Conservation (phyloP, 352 stramenopile species). For the Globisporangium splendens region DNA sequence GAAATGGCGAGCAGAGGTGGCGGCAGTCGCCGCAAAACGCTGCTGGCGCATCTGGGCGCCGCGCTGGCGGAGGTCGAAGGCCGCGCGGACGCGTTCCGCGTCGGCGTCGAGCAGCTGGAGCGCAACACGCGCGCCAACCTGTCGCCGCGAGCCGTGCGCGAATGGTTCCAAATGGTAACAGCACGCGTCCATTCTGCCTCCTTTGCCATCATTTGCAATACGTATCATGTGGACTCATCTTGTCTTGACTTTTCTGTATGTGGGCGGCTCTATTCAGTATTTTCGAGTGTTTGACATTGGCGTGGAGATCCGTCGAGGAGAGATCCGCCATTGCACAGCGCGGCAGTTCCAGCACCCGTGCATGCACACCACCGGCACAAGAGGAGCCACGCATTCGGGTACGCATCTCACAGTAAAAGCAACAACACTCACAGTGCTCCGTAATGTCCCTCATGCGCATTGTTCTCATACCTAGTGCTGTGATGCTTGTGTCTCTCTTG, state of each 20-base stretch:
- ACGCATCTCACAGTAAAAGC: background rate
- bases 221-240: background rate
- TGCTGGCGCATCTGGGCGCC: slow-evolving; percentile 41
- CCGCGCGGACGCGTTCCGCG: slow-evolving; percentile 26
- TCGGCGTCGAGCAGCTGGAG: slow-evolving; percentile 49
- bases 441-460: too few species aligned
- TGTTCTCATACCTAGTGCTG: too few species aligned
- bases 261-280: slow-evolving; percentile 30
- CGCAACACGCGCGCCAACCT: slow-evolving; percentile 27
- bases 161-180: slow-evolving; percentile 68
- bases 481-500: too few species aligned
- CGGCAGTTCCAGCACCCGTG: slow-evolving; percentile 33
- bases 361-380: slow-evolving; percentile 62
- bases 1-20: background rate
- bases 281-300: slow-evolving; percentile 60
- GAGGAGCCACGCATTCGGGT: slow-evolving; percentile 57
- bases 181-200: background rate
- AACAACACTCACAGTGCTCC: too few species aligned
- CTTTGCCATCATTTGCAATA: background rate
- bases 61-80: slow-evolving; percentile 50
- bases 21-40: slow-evolving; percentile 24
- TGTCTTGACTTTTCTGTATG: background rate
- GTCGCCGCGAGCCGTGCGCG: slow-evolving; percentile 26
- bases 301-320: slow-evolving; percentile 69
- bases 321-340: slow-evolving; percentile 53